Base-by-base conservation (phyloP, 768 basidiomycete species). In the Fomitopsis pulvina region DNA sequence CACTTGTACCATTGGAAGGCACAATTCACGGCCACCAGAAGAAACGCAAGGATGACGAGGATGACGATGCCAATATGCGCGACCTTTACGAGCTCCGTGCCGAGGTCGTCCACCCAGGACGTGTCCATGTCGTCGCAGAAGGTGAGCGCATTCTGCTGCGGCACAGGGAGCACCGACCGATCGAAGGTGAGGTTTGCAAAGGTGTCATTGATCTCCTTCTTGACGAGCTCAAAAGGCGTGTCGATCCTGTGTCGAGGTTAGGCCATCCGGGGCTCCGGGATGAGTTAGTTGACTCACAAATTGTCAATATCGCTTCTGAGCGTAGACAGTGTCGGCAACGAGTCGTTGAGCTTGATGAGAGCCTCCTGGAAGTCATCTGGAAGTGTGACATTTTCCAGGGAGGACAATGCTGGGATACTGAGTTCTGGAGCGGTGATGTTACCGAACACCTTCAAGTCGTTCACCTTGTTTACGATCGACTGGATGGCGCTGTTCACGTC, bases 1-100 rank as follows among this genome's bases (percentile, higher is more conserved):
- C 92, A 96, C 60, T 86, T 87, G 74, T 83, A 92, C 87, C 91
- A 92, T 58, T 92, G 90, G 58, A 94, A 70, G 3, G 83, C 63
- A 55, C 81, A 86, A 65, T 92, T 79, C 29, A 80, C 80, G 8
- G 74, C 80, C 56, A 93, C 74, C 44, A 94, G 77, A 48, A 92
- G 58, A 32, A 92, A 63, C n/a, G 87, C 81, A 30, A 85, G 66
- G 38, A 82, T 64, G 47, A 90, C 74, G 56, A 96, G 68, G 50
- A 97, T 73, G 44, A 88, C 70, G 25, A 79, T 81, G 24, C 86
- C 88, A 49, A 95, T 85, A 68, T 84, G 86, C 14, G 87, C 80
- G 28, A 86, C 75, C 66, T 83, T 80, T 57, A 87, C 70, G n/a
- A 99, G 72, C 58, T 88, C 89, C 9, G 70, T 71, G 3, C 85